Percentiles rank a stretch among this genome's conserved stretches.
Conservation (phyloP, 345 rosid genomes). For the Moricandia arvensis region DNA sequence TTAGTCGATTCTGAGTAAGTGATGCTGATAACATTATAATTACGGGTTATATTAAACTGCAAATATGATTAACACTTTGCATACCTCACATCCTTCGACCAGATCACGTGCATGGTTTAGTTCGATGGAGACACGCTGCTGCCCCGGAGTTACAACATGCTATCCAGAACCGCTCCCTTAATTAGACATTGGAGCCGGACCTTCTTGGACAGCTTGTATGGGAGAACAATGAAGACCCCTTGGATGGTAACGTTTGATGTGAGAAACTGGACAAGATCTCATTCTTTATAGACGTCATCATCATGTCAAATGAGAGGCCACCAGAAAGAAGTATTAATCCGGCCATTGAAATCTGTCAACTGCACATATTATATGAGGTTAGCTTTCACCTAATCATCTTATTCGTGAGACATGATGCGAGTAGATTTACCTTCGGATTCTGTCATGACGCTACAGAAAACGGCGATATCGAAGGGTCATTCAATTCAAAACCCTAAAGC, state of each 20-base stretch:
- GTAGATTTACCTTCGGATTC: not conserved
- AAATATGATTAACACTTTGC: not conserved
- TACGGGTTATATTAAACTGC: not conserved
- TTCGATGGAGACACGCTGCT: not conserved
- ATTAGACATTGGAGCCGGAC: too few relatives aligned
- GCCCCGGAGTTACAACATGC: not conserved
- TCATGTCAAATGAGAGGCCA: too few relatives aligned
- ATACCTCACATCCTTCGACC: not conserved
- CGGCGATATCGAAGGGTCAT: too few relatives aligned
- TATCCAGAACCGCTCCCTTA: not conserved
- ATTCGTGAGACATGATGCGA: not conserved
- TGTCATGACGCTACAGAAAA: too few relatives aligned
- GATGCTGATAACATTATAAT: not conserved
- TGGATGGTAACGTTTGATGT: too few relatives aligned
- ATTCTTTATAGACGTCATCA: too few relatives aligned
- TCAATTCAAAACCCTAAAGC: too few relatives aligned
- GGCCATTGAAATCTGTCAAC: not conserved
- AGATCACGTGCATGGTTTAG: not conserved
- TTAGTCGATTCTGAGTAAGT: not conserved
- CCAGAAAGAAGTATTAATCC: too few relatives aligned
- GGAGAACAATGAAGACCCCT: too few relatives aligned
- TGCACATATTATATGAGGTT: not conserved
- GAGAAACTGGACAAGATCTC: too few relatives aligned
- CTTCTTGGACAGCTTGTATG: too few relatives aligned
- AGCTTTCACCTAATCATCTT: not conserved